phyloP scores from a whole-genome alignment of 83 land plant species.

The Picea abies region DNA sequence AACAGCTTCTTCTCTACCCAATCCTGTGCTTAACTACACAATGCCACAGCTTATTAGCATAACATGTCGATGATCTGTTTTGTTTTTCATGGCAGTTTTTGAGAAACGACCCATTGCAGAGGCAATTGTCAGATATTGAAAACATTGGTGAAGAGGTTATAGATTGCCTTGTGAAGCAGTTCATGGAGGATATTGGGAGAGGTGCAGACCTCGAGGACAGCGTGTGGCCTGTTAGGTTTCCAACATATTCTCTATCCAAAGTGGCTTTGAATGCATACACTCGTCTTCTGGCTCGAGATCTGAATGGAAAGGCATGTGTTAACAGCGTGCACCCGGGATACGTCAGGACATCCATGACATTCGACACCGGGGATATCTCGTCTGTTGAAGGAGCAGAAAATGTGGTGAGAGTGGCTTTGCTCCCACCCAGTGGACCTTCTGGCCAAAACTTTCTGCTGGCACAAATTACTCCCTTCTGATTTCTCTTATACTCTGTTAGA shows the following conservation, averaged over 20 bases:
- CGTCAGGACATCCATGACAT: conserved; percentile 51
- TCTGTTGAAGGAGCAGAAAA: conserved; percentile 49
- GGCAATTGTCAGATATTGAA: background rate
- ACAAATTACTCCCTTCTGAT: background rate
- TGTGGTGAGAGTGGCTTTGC: conserved; percentile 27
- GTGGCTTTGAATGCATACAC: conserved; percentile 14
- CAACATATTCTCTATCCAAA: background rate
- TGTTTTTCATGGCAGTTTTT: background rate
- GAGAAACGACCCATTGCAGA: background rate
- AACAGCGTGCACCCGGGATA: conserved; percentile 68
- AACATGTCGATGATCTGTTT: too few species aligned
- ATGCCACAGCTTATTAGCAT: background rate
- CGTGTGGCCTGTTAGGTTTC: background rate
- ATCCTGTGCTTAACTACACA: background rate
- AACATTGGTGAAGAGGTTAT: background rate
- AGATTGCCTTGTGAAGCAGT: background rate
- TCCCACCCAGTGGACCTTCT: conserved; percentile 51
- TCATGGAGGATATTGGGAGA: background rate
- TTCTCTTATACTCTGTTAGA: too few species aligned
- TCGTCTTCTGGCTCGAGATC: background rate
- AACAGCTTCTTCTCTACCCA: background rate
- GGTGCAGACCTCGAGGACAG: too few species aligned
- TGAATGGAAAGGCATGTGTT: conserved; percentile 23
- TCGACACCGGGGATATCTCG: conserved; percentile 33
- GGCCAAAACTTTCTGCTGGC: conserved; percentile 40